Base-by-base conservation (phyloP, 139 green algal species). In the Micractinium sp. region DNA sequence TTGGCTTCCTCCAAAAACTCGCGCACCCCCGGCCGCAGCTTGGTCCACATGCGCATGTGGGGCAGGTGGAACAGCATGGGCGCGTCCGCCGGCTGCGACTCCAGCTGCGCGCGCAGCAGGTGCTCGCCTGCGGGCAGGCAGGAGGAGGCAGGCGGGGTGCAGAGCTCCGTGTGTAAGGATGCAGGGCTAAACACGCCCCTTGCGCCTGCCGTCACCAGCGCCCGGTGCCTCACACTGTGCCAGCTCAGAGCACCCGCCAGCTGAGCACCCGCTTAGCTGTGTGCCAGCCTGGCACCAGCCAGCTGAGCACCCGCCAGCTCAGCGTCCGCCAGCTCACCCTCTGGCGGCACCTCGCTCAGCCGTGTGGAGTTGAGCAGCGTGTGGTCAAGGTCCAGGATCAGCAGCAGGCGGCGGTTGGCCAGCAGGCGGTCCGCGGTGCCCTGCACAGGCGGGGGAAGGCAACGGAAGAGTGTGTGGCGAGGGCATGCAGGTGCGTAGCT, bases 351-450 rank as follows among this genome's bases (percentile, higher is more conserved):
- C 27, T 90, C 88, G 0, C 9, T 3, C 27, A 96, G 91, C 53
- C 91, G 82, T 25, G 93, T 93, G 60, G 93, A 97, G 91, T 98
- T 98, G 71, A 99, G 93, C 88, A 99, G 93, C 7, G 97, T 99
- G 94, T 99, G 97, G 89, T 99, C 97, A 84, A 99, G 93, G 89
- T 99, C 97, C 75, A 99, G 92, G 22, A 99, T 93, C 16, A 99
- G 94, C 87, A 95, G 85, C 74, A 97, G 90, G 27, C 91, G 87
- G 73, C 88, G 82, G 39, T 60, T n/a, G 3, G 91, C 61, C 33
- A 93, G 85, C 84, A 97, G 85, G 60, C 77, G 69, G 61, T 60
- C 67, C 56, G 74, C 73, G 12, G 66, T 74, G 33, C 79, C 53
- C 81, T 90, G 67, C 67, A 61, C 12, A 18, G 5, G 20, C 31